Percentiles rank a stretch among this genome's conserved stretches.
These are phyloP conservation scores for Trichoderma polysporum DNA, from an alignment of 2,329 filamentous ascomycete species.

Conservation along the genomic window DNA sequence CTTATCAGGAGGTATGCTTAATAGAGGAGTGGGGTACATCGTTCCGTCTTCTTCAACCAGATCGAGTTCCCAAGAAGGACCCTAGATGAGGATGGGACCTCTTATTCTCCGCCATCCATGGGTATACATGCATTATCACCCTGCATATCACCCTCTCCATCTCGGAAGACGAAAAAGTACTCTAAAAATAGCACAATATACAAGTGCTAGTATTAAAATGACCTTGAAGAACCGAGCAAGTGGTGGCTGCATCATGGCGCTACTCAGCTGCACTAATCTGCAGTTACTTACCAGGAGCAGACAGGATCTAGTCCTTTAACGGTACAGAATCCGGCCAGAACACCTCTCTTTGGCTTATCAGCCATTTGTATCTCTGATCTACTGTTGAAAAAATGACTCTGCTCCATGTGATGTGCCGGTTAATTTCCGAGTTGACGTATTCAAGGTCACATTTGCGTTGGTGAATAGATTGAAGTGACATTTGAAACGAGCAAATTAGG, in stretches of 20 bases:
- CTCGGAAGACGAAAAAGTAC: neutral
- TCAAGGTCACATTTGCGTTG: neutral
- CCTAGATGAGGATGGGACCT: neutral
- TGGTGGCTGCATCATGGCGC: neutral
- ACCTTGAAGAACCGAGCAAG: neutral
- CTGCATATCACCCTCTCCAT: neutral
- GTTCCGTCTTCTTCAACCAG: neutral
- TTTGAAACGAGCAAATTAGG: neutral
- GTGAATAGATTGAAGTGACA: neutral
- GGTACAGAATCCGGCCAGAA: neutral
- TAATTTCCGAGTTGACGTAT: neutral
- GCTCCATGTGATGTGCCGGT: neutral
- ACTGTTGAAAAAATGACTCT: neutral
- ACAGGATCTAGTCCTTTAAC: neutral
- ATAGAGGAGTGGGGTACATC: neutral
- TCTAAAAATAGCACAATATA: neutral
- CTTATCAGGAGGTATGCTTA: neutral
- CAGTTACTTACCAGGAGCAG: neutral
- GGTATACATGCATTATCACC: neutral
- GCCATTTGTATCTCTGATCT: neutral
- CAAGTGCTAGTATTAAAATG: neutral
- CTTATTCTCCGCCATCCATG: neutral
- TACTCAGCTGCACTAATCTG: conserved; percentile 1
- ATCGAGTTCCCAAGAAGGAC: neutral
- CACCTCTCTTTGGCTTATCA: neutral